Evolutionary conservation across 495 filamentous ascomycete genomes (phyloP).

Genomic region (Penicillium subrubescens): DNA sequence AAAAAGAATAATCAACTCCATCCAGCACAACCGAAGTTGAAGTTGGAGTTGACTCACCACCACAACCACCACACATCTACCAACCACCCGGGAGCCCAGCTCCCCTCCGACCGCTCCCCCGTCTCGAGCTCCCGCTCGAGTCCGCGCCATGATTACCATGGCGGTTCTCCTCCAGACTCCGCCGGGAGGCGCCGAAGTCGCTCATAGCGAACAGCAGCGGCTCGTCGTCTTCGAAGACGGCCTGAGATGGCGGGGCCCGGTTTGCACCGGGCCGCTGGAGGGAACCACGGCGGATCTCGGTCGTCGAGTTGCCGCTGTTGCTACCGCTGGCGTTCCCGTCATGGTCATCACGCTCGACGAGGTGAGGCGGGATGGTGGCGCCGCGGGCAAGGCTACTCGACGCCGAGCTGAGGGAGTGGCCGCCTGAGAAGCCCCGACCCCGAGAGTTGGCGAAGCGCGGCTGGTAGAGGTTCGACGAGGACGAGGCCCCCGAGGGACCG

Average conservation of each 20-base stretch:
- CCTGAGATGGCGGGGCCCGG: slow-evolving; percentile 37
- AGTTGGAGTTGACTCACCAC: neutral
- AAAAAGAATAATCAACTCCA: neutral
- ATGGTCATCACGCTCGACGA: slow-evolving; percentile 44
- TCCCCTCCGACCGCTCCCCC: slow-evolving; percentile 44
- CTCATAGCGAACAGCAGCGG: slow-evolving; percentile 86
- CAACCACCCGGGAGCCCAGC: slow-evolving; percentile 31
- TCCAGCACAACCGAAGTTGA: too few species aligned
- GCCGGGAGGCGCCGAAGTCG: slow-evolving; percentile 69
- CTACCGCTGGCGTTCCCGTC: slow-evolving; percentile 58
- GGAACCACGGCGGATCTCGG: slow-evolving; percentile 40
- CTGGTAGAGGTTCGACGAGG: slow-evolving; percentile 43
- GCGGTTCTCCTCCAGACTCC: slow-evolving; percentile 72
- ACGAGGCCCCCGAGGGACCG: slow-evolving; percentile 42
- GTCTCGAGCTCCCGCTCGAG: slow-evolving; percentile 38
- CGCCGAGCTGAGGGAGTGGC: slow-evolving; percentile 47
- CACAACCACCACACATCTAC: neutral
- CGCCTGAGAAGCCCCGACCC: slow-evolving; percentile 45
- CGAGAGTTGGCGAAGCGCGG: slow-evolving; percentile 44
- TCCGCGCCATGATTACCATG: slow-evolving; percentile 46
- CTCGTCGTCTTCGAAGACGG: slow-evolving; percentile 67
- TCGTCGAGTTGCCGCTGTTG: slow-evolving; percentile 45
- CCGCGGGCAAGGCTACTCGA: slow-evolving; percentile 48
- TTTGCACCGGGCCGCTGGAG: slow-evolving; percentile 38
- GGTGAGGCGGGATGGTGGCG: slow-evolving; percentile 34